These are phyloP conservation scores for Typha latifolia DNA, from an alignment of 176 grass and related monocot species.

Conservation along the genomic window DNA sequence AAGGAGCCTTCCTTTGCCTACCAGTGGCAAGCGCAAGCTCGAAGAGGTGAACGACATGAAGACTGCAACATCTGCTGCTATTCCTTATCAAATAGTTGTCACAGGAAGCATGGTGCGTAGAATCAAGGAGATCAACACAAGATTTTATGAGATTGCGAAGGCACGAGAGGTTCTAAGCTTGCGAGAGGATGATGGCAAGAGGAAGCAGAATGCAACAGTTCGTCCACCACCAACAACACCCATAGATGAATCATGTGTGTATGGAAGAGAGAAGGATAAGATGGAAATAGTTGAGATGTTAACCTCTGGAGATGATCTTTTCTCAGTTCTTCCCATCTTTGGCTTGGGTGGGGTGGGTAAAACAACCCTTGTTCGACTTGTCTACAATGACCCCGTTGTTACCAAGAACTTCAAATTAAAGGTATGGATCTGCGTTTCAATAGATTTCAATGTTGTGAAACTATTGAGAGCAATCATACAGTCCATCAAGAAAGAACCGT, in stretches of 20 bases:
- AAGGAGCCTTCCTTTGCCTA: too few relatives aligned
- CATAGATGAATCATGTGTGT: constrained; percentile 25
- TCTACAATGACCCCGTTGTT: constrained; percentile 25
- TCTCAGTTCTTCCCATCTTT: constrained; percentile 26
- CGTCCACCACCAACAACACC: constrained; percentile 6
- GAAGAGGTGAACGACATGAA: not conserved
- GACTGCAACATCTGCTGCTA: not conserved
- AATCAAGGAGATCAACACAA: constrained; percentile 17
- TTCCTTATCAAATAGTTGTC: not conserved
- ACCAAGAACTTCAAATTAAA: constrained; percentile 10
- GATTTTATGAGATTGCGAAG: constrained; percentile 26
- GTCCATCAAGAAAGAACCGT: constrained; percentile 4
- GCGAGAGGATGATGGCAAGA: constrained; percentile 22
- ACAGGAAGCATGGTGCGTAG: not conserved
- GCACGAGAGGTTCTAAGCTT: constrained; percentile 17
- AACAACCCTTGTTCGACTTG: constrained; percentile 38
- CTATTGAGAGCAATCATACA: constrained; percentile 12
- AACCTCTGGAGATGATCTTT: constrained; percentile 2
- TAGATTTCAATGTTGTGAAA: constrained; percentile 27
- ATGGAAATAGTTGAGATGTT: constrained; percentile 1
- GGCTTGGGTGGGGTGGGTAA: constrained; percentile 45
- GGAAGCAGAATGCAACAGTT: not conserved
- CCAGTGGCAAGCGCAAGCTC: constrained; percentile 9
- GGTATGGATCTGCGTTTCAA: constrained; percentile 34
- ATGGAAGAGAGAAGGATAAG: constrained; percentile 32